Evolutionary conservation across 192 early-diverging fungal genomes (phyloP).

Genomic region (Martensiomyces pterosporus): DNA sequence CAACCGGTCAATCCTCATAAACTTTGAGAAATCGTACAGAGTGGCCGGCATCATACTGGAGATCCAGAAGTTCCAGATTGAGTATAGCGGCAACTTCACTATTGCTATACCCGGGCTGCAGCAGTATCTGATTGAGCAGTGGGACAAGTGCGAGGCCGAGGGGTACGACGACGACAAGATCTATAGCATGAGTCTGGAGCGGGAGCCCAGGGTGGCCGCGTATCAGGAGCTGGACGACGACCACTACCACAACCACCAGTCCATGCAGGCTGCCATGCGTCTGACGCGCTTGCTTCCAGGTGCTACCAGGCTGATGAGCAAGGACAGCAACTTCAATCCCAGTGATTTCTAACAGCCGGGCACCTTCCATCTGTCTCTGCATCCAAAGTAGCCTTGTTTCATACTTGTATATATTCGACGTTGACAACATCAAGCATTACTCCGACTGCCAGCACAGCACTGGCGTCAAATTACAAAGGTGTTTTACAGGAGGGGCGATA

Average conservation of each 20-base stretch:
- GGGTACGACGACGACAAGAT: slow-evolving; percentile 47
- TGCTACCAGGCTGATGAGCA: not conserved
- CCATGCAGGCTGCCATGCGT: slow-evolving; percentile 12
- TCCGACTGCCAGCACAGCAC: too few relatives aligned
- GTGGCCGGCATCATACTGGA: slow-evolving; percentile 62
- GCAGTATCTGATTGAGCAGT: slow-evolving; percentile 47
- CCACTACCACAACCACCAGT: slow-evolving; percentile 6
- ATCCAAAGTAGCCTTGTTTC: too few relatives aligned
- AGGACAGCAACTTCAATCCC: too few relatives aligned
- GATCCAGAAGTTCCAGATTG: slow-evolving; percentile 70
- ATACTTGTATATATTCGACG: too few relatives aligned
- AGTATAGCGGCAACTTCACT: slow-evolving; percentile 58
- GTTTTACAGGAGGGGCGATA: too few relatives aligned
- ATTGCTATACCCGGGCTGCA: slow-evolving; percentile 49
- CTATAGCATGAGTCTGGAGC: slow-evolving; percentile 33
- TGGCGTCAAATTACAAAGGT: too few relatives aligned
- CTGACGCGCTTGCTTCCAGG: slow-evolving; percentile 22
- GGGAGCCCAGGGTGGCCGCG: slow-evolving; percentile 34
- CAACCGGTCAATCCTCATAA: slow-evolving; percentile 58
- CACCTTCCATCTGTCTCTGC: too few relatives aligned
- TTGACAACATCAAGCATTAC: too few relatives aligned
- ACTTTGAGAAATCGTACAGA: slow-evolving; percentile 76
- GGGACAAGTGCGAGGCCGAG: slow-evolving; percentile 27
- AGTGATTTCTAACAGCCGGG: too few relatives aligned
- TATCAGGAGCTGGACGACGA: not conserved